Percentiles rank a stretch among this genome's conserved stretches.
phyloP scores from a whole-genome alignment of 805 yeast genomes.

The Yarrowia porcina region DNA sequence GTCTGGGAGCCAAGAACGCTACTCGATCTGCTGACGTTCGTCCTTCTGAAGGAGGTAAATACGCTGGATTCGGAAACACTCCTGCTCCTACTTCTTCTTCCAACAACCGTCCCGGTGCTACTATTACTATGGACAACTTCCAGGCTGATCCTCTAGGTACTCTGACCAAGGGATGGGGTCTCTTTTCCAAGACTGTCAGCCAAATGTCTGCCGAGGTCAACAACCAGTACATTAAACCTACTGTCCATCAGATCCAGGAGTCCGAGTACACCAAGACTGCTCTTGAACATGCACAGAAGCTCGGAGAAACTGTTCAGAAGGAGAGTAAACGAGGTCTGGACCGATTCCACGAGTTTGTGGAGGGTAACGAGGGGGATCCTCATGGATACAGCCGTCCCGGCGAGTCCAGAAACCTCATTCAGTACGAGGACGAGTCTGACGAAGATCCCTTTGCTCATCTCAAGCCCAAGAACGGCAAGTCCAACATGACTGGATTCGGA shows the following conservation, averaged over 20 bases:
- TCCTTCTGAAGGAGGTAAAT: constrained; percentile 88
- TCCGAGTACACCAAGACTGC: constrained; percentile 81
- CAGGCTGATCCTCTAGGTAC: constrained; percentile 87
- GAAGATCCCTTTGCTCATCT: constrained; percentile 66
- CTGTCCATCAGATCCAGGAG: constrained; percentile 72
- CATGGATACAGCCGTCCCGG: constrained; percentile 39
- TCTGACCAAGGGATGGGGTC: constrained; percentile 87
- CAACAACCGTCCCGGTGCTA: constrained; percentile 20
- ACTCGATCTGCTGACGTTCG: constrained; percentile 73
- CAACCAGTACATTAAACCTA: constrained; percentile 88
- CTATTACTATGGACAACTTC: constrained; percentile 33
- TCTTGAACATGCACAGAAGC: constrained; percentile 89
- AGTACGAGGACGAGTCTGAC: constrained; percentile 33
- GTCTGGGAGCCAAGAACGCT: constrained; percentile 69
- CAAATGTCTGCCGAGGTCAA: constrained; percentile 83
- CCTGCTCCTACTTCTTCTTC: constrained; percentile 16
- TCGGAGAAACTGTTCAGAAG: constrained; percentile 90
- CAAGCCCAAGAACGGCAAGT: constrained; percentile 56
- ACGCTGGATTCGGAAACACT: constrained; percentile 39
- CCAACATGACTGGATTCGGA: constrained; percentile 50
- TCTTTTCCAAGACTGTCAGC: constrained; percentile 80
- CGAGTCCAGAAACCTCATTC: constrained; percentile 39
- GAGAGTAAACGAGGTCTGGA: constrained; percentile 75
- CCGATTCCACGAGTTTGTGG: constrained; percentile 58
- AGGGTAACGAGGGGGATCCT: constrained; percentile 39